These are phyloP conservation scores for Furcasterigmium sp. DNA, from an alignment of 2,329 filamentous ascomycete genomes.

Conservation along the genomic window DNA sequence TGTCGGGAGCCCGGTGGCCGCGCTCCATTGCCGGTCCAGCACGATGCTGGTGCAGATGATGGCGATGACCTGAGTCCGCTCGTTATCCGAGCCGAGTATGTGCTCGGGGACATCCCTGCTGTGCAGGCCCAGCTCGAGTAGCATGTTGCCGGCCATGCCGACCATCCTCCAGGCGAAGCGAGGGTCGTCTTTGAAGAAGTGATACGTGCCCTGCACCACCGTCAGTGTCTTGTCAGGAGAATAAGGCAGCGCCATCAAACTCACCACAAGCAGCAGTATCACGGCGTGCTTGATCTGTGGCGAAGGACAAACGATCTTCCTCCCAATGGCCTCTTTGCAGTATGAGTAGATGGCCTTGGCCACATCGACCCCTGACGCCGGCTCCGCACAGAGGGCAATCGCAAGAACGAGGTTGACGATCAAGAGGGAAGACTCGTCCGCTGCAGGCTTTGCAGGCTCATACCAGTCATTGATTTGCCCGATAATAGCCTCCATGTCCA, in stretches of 20 bases:
- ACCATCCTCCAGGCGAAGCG: slow-evolving; percentile 21
- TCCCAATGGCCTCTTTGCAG: not conserved
- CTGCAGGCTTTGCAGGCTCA: not conserved
- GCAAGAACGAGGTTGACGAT: slow-evolving; percentile 7
- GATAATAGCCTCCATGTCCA: slow-evolving; percentile 3
- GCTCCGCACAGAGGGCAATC: slow-evolving; percentile 9
- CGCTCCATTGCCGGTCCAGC: slow-evolving; percentile 13
- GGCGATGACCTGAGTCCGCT: slow-evolving; percentile 2
- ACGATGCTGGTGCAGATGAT: slow-evolving; percentile 9
- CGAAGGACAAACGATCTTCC: not conserved
- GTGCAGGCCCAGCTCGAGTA: slow-evolving; percentile 20
- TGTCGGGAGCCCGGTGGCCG: slow-evolving; percentile 11
- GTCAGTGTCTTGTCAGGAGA: too few relatives aligned
- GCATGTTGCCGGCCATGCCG: slow-evolving; percentile 16
- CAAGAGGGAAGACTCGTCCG: slow-evolving; percentile 5
- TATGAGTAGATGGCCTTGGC: not conserved
- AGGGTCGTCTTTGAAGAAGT: slow-evolving; percentile 17
- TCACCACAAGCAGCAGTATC: not conserved
- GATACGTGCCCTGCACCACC: slow-evolving; percentile 14
- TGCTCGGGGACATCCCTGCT: slow-evolving; percentile 17
- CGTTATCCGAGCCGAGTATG: slow-evolving; percentile 3
- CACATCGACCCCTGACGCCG: slow-evolving; percentile 1
- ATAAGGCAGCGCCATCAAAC: too few relatives aligned
- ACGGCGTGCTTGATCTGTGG: not conserved
- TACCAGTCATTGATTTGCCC: not conserved